Evolutionary conservation across 2,329 filamentous ascomycete genomes (phyloP), one percentile per base, ranked within the genome.

Genomic region (Endoconidiophora laricicola): DNA sequence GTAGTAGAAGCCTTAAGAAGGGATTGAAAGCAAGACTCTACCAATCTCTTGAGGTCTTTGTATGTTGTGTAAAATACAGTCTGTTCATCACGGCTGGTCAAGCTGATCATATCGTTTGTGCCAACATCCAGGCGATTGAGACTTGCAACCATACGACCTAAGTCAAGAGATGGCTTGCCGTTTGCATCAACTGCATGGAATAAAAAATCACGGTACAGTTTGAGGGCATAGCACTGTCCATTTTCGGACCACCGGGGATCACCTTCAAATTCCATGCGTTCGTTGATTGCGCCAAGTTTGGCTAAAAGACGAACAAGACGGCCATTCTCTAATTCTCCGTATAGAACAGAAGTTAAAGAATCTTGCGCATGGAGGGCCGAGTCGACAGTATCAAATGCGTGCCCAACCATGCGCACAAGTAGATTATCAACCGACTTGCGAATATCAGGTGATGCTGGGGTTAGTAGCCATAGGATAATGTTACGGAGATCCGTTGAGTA

Each of bases 171-270:
- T 0, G 91, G 83, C 48, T 84, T 82, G 12, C 86, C 87, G 52
- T 86, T 79, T 26, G 77, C 74, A 61, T 96, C 87, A 10, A 95
- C 87, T 60, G 94, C 88, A 63, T 98, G 91, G 66, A 96, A 98
- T 39, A 95, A 86, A 59, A 93, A 96, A 65, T 98, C 91, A 46
- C 91, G 78, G 70, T 96, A 96, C 6, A 98, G 74, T 66, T 94
- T 95, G 56, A 98, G 71, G 61, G 86, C 83, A 62, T 94, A 96
- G 24, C 88, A 78, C 59, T 94, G 86, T 23, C 90, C 90, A 44
- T 84, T 91, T 63, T 96, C 90, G 3, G 86, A 85, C 90, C 91
- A 98, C 45, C 76, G 71, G 0, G 73, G 69, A 54, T 88, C 83
- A 39, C 79, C 78, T 48, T 86, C 83, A 54, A 83, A 82, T 60